Percentiles rank a stretch among this genome's conserved stretches.
Conservation (phyloP, 139 green algal species). For the Ettlia oleoabundans region DNA sequence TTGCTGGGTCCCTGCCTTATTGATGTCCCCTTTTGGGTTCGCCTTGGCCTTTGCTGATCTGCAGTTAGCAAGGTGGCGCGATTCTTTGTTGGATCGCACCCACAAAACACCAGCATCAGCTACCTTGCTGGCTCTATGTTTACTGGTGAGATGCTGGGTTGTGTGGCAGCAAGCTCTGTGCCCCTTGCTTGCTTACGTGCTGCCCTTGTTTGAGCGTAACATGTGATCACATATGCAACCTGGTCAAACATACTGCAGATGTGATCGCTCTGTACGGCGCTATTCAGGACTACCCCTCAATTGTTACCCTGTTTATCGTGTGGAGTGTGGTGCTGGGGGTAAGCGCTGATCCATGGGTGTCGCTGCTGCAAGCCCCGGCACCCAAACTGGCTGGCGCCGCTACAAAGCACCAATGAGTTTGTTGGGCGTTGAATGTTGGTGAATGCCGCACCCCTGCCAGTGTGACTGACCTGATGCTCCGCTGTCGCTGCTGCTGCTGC, state of each 20-base stretch:
- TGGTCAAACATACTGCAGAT: background rate
- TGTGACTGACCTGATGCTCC: too few species aligned
- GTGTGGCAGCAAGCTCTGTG: too few species aligned
- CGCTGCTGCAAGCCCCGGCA: too few species aligned
- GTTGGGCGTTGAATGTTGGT: background rate
- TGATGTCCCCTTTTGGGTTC: too few species aligned
- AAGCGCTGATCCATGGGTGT: background rate
- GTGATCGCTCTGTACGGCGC: background rate
- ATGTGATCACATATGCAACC: too few species aligned
- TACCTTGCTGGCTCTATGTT: conserved; percentile 17
- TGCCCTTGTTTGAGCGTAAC: too few species aligned
- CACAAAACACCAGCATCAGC: background rate
- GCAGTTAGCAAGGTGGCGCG: background rate
- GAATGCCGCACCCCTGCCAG: too few species aligned
- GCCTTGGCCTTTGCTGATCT: background rate
- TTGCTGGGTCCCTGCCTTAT: too few species aligned
- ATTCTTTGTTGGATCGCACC: conserved; percentile 19
- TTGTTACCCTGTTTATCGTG: conserved; percentile 29
- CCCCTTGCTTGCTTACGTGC: too few species aligned
- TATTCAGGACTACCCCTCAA: background rate
- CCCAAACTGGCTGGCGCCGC: background rate
- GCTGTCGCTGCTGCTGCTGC: background rate
- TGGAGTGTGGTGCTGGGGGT: conserved; percentile 36
- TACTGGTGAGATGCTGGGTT: background rate
- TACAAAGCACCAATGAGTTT: too few species aligned